Conservation (phyloP, 345 rosid genomes). For the Pugionium cornutum region DNA sequence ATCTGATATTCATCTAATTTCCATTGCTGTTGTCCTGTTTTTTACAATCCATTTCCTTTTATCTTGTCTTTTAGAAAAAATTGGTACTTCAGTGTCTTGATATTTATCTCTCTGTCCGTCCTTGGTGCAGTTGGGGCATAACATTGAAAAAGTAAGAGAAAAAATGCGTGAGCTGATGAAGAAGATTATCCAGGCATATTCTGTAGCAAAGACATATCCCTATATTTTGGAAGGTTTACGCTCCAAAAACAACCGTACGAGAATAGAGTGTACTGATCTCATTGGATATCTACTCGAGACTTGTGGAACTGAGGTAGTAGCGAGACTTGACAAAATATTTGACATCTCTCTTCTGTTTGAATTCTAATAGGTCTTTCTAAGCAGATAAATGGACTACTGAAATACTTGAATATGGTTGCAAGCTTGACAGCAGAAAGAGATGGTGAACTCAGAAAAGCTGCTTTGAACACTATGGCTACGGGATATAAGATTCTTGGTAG, state of each 20-base stretch:
- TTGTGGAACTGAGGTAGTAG: constrained; percentile 81
- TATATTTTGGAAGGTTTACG: constrained; percentile 95
- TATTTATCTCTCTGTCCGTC: neutral
- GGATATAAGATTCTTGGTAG: constrained; percentile 95
- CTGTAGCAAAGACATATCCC: constrained; percentile 74
- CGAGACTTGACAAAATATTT: constrained; percentile 17
- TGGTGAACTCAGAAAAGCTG: constrained; percentile 98
- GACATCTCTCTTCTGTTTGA: constrained; percentile 16
- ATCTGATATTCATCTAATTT: constrained; percentile 12
- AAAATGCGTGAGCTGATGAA: constrained; percentile 93
- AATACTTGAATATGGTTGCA: constrained; percentile 90
- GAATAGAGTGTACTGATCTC: constrained; percentile 91
- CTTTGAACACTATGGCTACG: constrained; percentile 86
- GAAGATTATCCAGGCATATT: constrained; percentile 69
- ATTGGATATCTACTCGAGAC: constrained; percentile 89
- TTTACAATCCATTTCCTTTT: neutral
- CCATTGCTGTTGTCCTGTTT: constrained; percentile 19
- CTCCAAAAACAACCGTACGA: constrained; percentile 94
- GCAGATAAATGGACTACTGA: constrained; percentile 90
- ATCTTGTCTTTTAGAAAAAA: neutral
- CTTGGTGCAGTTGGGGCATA: constrained; percentile 88
- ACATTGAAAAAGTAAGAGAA: constrained; percentile 95
- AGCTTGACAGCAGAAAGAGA: constrained; percentile 97
- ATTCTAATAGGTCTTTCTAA: constrained; percentile 30
- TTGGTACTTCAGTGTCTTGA: constrained; percentile 4